Base-by-base conservation (phyloP, 352 stramenopile genomes). In the Pythium sukuiense region DNA sequence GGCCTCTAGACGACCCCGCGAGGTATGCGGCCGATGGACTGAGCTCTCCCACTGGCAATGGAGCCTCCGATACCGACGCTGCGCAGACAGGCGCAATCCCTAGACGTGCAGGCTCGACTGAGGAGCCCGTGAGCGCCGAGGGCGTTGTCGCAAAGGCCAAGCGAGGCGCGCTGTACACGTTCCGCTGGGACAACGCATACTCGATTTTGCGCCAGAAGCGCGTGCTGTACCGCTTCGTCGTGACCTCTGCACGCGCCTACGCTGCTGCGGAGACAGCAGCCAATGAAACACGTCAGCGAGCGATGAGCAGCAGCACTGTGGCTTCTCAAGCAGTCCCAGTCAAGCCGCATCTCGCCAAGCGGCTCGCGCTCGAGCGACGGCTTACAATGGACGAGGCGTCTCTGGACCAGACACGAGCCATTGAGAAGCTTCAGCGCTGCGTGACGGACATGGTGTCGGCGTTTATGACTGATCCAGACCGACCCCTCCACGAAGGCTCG, bases 151-250 rank as follows among this genome's bases (percentile, higher is more conserved):
- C 79, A 18, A 41, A 16, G 16, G 50, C 85, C 18, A 71, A 73
- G 52, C 39, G 46, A 2, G 77, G 67, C n/a, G 66, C 54, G n/a
- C 61, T 77, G 30, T 87, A 85, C 63, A 83, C 81, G 37, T 74
- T 93, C 41, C 73, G 71, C 6, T 93, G 85, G 85, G 83, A 91
- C 59, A 93, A 93, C 61, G 79, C 76, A 33, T 93, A 93, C 69
- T 93, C 85, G 55, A 69, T 89, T 32, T 69, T 91, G 27, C 81
- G 85, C 5, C 77, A 85, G 68, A 93, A 93, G 41, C 61, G 74
- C 13, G 69, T 93, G 24, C 70, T 70, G 20, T 93, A 92, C 55
- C 74, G 85, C 8, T 79, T 83, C 20, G 56, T 89, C 2, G 54
- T 81, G 35, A 80, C 71, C 1, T 84, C 81, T 1, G 69, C 65